A percentile compares a stretch with the other conserved stretches of the same genome.
phyloP scores from a whole-genome alignment of 768 basidiomycete genomes.

The Termitomyces bulborhizus region DNA sequence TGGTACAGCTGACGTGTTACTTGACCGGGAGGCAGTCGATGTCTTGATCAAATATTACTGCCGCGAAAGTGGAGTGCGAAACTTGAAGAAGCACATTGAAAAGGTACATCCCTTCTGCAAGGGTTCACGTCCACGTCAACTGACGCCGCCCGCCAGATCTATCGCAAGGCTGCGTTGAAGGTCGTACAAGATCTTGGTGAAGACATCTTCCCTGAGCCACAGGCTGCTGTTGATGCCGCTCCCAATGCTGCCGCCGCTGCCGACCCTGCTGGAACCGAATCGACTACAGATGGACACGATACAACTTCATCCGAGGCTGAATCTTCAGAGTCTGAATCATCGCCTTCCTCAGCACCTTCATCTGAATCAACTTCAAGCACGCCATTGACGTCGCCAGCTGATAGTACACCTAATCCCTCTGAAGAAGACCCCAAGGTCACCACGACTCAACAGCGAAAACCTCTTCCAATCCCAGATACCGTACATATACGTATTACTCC shows the following conservation, averaged over 20 bases:
- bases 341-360: slow-evolving; percentile 4
- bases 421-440: slow-evolving; percentile 34
- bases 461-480: slow-evolving; percentile 70
- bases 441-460: slow-evolving; percentile 75
- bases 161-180: slow-evolving; percentile 91
- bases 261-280: slow-evolving; percentile 10
- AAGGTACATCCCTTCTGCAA: slow-evolving; percentile 51
- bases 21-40: slow-evolving; percentile 77
- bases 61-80: slow-evolving; percentile 93
- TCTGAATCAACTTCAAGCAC: slow-evolving; percentile 10
- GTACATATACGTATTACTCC: slow-evolving; percentile 80
- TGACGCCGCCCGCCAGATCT: slow-evolving; percentile 54
- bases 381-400: slow-evolving; percentile 14
- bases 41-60: slow-evolving; percentile 94
- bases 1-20: slow-evolving; percentile 72
- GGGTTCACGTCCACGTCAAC: not conserved
- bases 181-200: slow-evolving; percentile 90
- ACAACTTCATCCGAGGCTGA: slow-evolving; percentile 7
- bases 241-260: slow-evolving; percentile 14
- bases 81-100: slow-evolving; percentile 97
- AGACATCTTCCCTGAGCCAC: slow-evolving; percentile 72
- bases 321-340: slow-evolving; percentile 5
- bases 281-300: slow-evolving; percentile 44
- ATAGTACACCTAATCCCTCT: slow-evolving; percentile 13
- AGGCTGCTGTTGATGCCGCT: slow-evolving; percentile 10